Evolutionary conservation across 192 early-diverging fungal species (phyloP).

Genomic region (Oehlia diaphana): DNA sequence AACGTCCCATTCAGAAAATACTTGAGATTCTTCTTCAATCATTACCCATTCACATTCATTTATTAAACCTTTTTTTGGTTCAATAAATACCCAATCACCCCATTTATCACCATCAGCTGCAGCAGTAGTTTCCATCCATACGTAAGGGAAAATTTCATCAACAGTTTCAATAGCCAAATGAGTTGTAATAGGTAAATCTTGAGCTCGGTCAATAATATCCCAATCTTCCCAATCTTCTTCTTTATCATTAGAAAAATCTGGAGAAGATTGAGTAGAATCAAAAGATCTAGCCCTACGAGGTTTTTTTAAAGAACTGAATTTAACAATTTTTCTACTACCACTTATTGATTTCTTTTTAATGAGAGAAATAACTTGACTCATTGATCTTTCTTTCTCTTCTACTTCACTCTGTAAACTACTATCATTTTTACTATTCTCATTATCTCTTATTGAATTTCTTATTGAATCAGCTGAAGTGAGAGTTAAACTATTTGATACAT

Average conservation of each 20-base stretch:
- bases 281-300: neutral
- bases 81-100: constrained; percentile 32
- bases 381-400: neutral
- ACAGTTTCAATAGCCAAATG: constrained; percentile 29
- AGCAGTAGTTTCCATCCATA: constrained; percentile 30
- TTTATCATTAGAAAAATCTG: neutral
- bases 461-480: neutral
- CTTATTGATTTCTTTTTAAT: neutral
- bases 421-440: neutral
- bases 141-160: constrained; percentile 32
- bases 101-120: constrained; percentile 7
- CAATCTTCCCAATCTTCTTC: constrained; percentile 25
- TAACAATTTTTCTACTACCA: neutral
- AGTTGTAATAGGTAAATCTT: constrained; percentile 25
- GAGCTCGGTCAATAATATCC: neutral
- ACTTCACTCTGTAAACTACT: no score
- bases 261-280: neutral
- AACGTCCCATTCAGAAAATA: neutral
- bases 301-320: neutral
- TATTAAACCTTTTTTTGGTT: constrained; percentile 26
- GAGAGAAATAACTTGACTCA: neutral
- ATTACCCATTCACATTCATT: constrained; percentile 32
- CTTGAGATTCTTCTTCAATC: constrained; percentile 30
- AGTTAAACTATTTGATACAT: neutral
- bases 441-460: no score